Evolutionary conservation across 768 basidiomycete genomes (phyloP).

Genomic region (Rhodocollybia butyracea): DNA sequence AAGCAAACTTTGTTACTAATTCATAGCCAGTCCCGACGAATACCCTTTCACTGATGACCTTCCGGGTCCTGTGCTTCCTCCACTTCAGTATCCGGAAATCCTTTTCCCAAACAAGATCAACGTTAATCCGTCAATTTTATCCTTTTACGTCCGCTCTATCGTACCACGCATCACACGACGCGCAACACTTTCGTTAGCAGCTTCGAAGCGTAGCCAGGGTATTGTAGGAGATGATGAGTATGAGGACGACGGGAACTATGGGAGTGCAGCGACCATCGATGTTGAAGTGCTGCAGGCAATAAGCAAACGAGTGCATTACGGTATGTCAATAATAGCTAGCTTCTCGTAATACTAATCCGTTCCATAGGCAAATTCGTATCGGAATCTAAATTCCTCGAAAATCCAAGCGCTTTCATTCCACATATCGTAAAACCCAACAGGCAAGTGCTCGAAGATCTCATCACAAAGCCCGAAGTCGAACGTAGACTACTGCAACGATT

Average conservation of each 20-base stretch:
- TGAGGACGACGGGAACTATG: conserved; percentile 97
- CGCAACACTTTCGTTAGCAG: conserved; percentile 64
- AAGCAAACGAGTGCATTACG: conserved; percentile 97
- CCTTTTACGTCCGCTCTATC: conserved; percentile 86
- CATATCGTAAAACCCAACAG: conserved; percentile 83
- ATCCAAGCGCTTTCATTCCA: conserved; percentile 87
- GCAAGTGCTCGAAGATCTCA: conserved; percentile 74
- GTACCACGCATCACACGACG: conserved; percentile 84
- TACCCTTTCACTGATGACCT: conserved; percentile 88
- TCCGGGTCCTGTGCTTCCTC: conserved; percentile 76
- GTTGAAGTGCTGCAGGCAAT: conserved; percentile 98
- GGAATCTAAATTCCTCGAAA: conserved; percentile 90
- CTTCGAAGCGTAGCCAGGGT: conserved; percentile 63
- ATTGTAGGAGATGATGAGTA: conserved; percentile 65
- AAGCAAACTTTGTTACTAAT: background rate
- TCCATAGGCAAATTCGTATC: conserved; percentile 96
- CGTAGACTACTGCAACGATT: conserved; percentile 77
- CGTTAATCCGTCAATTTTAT: conserved; percentile 80
- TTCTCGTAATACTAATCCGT: background rate
- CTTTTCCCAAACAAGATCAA: conserved; percentile 80
- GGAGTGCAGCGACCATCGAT: conserved; percentile 91
- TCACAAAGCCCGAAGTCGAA: conserved; percentile 98
- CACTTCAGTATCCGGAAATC: conserved; percentile 70
- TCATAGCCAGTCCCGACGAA: conserved; percentile 80
- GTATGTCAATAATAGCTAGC: conserved; percentile 38